A percentile compares a stretch with the other conserved stretches of the same genome.
These are phyloP conservation scores for Nannochloropsis gaditana DNA, from an alignment of 108 stramenopile species.

Conservation along the genomic window DNA sequence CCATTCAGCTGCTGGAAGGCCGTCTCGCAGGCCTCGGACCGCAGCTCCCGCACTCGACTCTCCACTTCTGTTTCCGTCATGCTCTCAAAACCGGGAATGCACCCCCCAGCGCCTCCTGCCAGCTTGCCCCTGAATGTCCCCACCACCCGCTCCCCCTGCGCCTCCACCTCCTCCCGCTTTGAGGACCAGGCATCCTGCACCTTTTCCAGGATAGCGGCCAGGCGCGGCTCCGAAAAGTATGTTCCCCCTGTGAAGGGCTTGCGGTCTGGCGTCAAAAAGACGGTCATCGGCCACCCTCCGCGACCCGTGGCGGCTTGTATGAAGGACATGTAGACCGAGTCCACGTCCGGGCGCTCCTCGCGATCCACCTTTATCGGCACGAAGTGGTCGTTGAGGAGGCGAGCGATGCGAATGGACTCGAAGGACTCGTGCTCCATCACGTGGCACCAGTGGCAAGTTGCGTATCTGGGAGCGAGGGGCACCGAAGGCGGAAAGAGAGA, in stretches of 20 bases:
- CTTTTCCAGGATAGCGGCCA: constrained; percentile 32
- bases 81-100: not conserved
- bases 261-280: constrained; percentile 37
- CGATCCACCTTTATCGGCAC: constrained; percentile 40
- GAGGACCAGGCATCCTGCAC: constrained; percentile 24
- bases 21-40: not conserved
- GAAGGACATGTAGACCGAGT: constrained; percentile 37
- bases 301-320: constrained; percentile 38
- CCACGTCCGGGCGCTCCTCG: constrained; percentile 43
- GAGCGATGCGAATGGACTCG: constrained; percentile 32
- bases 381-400: constrained; percentile 40
- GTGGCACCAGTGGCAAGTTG: constrained; percentile 49
- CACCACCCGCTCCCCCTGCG: not conserved
- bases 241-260: constrained; percentile 41
- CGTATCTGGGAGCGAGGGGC: constrained; percentile 14
- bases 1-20: not conserved
- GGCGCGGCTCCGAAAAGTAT: constrained; percentile 33
- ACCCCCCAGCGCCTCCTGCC: not conserved
- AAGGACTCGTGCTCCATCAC: constrained; percentile 49
- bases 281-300: constrained; percentile 44
- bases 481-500: not conserved
- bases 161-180: not conserved
- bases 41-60: not conserved
- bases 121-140: not conserved
- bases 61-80: not conserved